Evolutionary conservation across 805 yeast species (phyloP).

Genomic region (Wickerhamiella cacticola): DNA sequence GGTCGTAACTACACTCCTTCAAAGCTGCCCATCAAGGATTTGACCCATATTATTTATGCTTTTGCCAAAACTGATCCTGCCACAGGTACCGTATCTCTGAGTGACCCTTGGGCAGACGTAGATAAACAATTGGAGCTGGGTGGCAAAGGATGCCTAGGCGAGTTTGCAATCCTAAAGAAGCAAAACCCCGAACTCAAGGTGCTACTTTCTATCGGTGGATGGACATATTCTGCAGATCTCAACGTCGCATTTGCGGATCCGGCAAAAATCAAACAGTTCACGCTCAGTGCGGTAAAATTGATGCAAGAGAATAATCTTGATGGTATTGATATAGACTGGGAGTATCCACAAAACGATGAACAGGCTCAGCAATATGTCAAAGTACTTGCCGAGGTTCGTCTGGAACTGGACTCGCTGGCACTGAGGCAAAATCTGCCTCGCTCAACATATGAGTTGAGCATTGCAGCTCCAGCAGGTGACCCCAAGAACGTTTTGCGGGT

Average conservation of each 20-base stretch:
- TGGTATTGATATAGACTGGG: slow-evolving; percentile 94
- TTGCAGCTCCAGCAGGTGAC: slow-evolving; percentile 64
- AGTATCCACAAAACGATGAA: slow-evolving; percentile 47
- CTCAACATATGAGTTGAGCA: slow-evolving; percentile 39
- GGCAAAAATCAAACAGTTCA: slow-evolving; percentile 35
- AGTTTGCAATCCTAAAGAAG: slow-evolving; percentile 38
- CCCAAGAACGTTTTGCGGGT: slow-evolving; percentile 37
- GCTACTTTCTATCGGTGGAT: slow-evolving; percentile 77
- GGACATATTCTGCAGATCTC: slow-evolving; percentile 43
- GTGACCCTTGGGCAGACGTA: slow-evolving; percentile 59
- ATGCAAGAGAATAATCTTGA: slow-evolving; percentile 56
- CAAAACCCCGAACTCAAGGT: slow-evolving; percentile 37
- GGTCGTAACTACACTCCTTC: slow-evolving; percentile 44
- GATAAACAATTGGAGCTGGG: slow-evolving; percentile 24
- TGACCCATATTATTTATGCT: slow-evolving; percentile 69
- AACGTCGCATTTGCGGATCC: slow-evolving; percentile 34
- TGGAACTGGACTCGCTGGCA: slow-evolving; percentile 34
- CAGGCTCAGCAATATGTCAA: slow-evolving; percentile 38
- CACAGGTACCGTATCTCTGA: slow-evolving; percentile 42
- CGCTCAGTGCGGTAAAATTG: slow-evolving; percentile 36
- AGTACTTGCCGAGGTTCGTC: slow-evolving; percentile 35
- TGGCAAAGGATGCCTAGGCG: slow-evolving; percentile 39
- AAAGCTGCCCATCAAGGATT: slow-evolving; percentile 43
- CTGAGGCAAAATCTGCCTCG: slow-evolving; percentile 18
- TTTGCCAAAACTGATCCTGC: slow-evolving; percentile 48